phyloP scores from a whole-genome alignment of 2,329 filamentous ascomycete species.

The Sordariomycetes sp. region DNA sequence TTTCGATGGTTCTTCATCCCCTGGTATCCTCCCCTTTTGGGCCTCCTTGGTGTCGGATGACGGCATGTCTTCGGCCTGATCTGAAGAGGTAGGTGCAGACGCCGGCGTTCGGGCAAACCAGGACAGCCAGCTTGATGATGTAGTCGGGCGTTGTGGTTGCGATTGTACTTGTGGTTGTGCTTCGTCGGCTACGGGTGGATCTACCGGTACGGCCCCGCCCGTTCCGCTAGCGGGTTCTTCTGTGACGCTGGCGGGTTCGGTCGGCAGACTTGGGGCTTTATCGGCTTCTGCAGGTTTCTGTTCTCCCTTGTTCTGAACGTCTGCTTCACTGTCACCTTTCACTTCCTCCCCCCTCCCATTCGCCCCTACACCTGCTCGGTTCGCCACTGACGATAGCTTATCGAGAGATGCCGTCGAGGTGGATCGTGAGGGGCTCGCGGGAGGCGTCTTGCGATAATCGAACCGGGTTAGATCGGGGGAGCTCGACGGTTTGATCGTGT shows the following conservation, averaged over 20 bases:
- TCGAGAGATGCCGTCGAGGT: conserved; percentile 15
- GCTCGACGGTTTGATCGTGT: conserved; percentile 31
- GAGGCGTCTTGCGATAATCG: conserved; percentile 23
- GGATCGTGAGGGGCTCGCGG: conserved; percentile 1
- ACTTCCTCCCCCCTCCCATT: background rate
- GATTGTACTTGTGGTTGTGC: background rate
- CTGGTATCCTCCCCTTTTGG: background rate
- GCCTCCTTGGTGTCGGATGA: background rate
- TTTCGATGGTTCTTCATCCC: background rate
- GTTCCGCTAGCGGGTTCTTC: background rate
- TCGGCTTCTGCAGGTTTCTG: background rate
- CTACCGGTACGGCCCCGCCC: conserved; percentile 4
- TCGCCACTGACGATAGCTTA: conserved; percentile 1
- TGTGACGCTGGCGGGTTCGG: background rate
- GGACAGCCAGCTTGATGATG: conserved; percentile 38
- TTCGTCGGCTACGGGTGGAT: background rate
- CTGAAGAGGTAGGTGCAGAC: background rate
- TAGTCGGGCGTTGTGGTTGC: conserved; percentile 8
- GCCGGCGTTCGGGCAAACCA: conserved; percentile 28
- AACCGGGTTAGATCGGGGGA: conserved; percentile 36
- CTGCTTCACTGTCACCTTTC: background rate
- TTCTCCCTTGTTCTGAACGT: background rate
- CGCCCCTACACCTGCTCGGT: background rate
- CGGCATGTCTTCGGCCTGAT: background rate
- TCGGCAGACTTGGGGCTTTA: background rate